Conservation (phyloP, 768 basidiomycete species). For the Naganishia onofrii region DNA sequence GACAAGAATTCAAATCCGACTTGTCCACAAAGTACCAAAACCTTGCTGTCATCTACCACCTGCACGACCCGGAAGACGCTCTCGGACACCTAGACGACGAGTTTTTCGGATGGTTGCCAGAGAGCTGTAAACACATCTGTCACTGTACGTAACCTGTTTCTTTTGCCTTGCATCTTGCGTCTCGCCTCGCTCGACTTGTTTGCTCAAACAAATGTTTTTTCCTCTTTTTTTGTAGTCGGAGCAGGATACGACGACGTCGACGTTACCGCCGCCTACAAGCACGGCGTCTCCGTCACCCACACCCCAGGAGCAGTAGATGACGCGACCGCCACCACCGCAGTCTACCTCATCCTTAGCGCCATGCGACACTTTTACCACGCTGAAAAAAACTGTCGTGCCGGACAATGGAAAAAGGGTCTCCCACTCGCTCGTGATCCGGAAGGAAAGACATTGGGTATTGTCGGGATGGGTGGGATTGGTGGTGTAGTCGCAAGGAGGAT, state of each 20-base stretch:
- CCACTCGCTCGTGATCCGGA: constrained; percentile 48
- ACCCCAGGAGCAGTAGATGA: constrained; percentile 90
- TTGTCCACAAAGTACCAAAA: constrained; percentile 26
- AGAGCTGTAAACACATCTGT: constrained; percentile 25
- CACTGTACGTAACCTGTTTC: constrained; percentile 18
- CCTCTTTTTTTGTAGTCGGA: no score
- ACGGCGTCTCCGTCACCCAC: constrained; percentile 76
- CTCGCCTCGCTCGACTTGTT: not conserved
- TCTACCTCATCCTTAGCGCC: constrained; percentile 41
- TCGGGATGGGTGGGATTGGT: constrained; percentile 56
- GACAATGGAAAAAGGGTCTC: constrained; percentile 35
- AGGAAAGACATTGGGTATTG: constrained; percentile 50
- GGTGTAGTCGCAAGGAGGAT: constrained; percentile 49
- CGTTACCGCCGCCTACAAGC: constrained; percentile 67
- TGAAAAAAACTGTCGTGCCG: constrained; percentile 45
- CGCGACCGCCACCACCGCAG: constrained; percentile 63
- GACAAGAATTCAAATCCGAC: constrained; percentile 25
- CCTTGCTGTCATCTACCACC: constrained; percentile 28
- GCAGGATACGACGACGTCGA: constrained; percentile 90
- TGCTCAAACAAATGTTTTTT: not conserved
- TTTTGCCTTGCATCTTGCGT: not conserved
- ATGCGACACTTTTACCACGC: constrained; percentile 40
- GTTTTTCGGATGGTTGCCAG: constrained; percentile 25
- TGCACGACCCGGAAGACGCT: constrained; percentile 23
- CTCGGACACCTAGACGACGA: constrained; percentile 23